Conservation (phyloP, 176 grass and related monocot genomes). For the Oryza coarctata region DNA sequence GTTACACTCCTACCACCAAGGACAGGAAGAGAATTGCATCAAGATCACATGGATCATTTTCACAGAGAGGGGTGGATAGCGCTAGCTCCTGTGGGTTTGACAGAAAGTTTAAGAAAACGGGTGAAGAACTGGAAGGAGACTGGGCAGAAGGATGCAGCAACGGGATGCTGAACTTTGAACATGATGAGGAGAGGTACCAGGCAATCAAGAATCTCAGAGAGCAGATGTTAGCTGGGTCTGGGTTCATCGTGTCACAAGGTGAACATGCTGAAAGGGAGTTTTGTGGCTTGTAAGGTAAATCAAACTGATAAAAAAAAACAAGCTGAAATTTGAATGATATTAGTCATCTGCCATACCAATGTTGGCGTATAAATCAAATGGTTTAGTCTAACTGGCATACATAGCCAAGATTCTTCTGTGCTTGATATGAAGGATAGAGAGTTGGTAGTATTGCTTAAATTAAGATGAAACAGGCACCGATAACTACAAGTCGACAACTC, state of each 20-base stretch:
- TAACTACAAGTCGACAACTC: too few relatives aligned
- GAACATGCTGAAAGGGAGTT: constrained; percentile 26
- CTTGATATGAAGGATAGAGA: not conserved
- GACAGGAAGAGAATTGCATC: constrained; percentile 5
- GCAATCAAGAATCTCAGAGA: constrained; percentile 75
- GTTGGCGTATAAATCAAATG: constrained; percentile 13
- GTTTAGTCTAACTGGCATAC: not conserved
- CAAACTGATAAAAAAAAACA: not conserved
- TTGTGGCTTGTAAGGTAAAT: constrained; percentile 35
- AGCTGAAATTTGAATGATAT: not conserved
- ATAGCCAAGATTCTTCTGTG: constrained; percentile 15
- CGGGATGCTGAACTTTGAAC: constrained; percentile 42
- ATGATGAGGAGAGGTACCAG: constrained; percentile 68
- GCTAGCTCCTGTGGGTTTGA: not conserved
- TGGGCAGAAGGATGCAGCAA: constrained; percentile 60
- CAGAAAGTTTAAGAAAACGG: not conserved
- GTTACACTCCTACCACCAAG: constrained; percentile 30
- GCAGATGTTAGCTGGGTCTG: constrained; percentile 69
- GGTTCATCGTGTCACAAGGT: constrained; percentile 51
- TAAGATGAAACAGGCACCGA: not conserved
- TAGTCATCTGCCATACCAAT: not conserved
- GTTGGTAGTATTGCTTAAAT: not conserved
- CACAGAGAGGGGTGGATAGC: constrained; percentile 34
- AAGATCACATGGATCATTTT: constrained; percentile 24
- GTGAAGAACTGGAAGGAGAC: constrained; percentile 52